Evolutionary conservation across 106 monocot species (phyloP), one percentile per base, ranked within the genome.

Genomic region (Dendrobium chrysotoxum): DNA sequence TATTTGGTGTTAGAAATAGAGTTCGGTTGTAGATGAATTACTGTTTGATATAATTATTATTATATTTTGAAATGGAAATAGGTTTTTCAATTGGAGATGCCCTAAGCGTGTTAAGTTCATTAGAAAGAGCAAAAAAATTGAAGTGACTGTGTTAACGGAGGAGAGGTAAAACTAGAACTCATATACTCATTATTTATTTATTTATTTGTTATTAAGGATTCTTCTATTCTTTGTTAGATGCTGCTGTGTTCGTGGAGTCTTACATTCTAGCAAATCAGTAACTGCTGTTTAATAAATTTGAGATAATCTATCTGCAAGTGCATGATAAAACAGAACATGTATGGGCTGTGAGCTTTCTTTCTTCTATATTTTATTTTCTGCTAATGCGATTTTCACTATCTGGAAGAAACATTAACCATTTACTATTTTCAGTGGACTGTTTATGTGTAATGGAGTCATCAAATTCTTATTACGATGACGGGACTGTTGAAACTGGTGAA

Each of bases 381-480:
- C 23, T 23, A n/a, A 55, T 55, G 55, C 20, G 5, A 61, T 13
- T 65, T 26, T 5, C n/a, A 26, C 25, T 26, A 65, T 6, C 23
- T 35, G 35, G 35, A 70, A 70, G 70, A 70, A 70, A 28, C 35
- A 35, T 70, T 8, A 40, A 23, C 20, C 41, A 42, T 74, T 40
- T 20, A 41, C 5, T 74, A 4, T 17, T 42, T 41, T 74, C 21
- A 42, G 42, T 6, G 74, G n/a, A 65, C 23, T 41, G 20, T 16
- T 68, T 73, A 4, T 35, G 26, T 77, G 80, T 16, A 72, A 80
- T 83, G 80, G 86, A 83, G 35, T 78, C 83, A 75, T 83, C 83
- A 79, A 72, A 40, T 55, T 86, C 86, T 40, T 84, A 83, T 55
- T 85, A 86, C 4, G 81, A 83, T 75, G 81, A 84, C 82, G 88